Conservation (phyloP, 2,329 filamentous ascomycete genomes). For the Metarhizium robertsii region DNA sequence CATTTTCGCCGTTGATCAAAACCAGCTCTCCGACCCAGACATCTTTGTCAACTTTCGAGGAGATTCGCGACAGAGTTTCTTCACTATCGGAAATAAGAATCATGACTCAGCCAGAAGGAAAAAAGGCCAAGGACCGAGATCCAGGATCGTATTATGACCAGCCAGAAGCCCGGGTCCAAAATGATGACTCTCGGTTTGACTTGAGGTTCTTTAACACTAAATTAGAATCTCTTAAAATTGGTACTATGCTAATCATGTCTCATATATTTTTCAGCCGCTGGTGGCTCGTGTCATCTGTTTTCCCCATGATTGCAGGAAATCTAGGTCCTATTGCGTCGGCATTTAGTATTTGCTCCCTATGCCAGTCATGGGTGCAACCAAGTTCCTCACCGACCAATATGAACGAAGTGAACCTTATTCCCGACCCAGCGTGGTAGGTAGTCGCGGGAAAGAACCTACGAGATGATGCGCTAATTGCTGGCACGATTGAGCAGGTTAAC, state of each 20-base stretch:
- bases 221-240: no score
- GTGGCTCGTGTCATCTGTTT: constrained; percentile 56
- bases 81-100: no score
- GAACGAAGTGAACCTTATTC: constrained; percentile 40
- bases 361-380: constrained; percentile 64
- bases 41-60: no score
- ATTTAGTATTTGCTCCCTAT: constrained; percentile 76
- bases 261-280: constrained; percentile 35
- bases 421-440: constrained; percentile 61
- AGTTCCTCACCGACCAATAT: constrained; percentile 36
- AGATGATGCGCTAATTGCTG: not conserved
- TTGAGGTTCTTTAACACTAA: not conserved
- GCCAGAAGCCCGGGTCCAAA: no score
- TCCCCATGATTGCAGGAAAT: constrained; percentile 74
- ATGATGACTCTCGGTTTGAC: not conserved
- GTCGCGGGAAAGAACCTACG: not conserved
- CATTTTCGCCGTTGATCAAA: no score
- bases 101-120: not conserved
- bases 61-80: no score
- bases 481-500: constrained; percentile 43
- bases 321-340: constrained; percentile 80
- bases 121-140: not conserved
- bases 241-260: not conserved
- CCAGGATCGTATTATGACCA: not conserved
- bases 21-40: no score